Evolutionary conservation across 2,329 filamentous ascomycete species (phyloP), one percentile per base, ranked within the genome.

Genomic region (Davidsoniella australis): DNA sequence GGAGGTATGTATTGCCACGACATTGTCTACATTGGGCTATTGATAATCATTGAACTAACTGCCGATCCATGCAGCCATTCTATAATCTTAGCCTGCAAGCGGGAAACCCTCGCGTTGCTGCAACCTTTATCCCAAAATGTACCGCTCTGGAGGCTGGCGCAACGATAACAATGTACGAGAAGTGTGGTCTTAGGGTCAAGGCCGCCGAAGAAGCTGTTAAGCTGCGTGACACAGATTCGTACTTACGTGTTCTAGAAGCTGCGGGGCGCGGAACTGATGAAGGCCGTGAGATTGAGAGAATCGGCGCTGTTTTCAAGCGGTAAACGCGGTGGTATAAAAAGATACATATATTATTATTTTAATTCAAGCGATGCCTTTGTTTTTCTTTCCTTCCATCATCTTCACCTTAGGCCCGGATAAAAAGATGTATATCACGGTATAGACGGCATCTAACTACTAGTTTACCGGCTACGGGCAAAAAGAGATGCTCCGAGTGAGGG

Each of bases 191-290:
- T 78, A 70, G 86, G 41, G 75, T 82, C 24, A 87, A 85, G 65
- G 91, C 91, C 2, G 91, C 83, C 3, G 88, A 96, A 65, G 91
- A 96, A 66, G 89, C 91, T 2, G 73, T 87, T 53, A 85, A 80
- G 66, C 72, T 75, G 53, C 93, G 84, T 64, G 85, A 98, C 61
- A 68, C 76, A 45, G 80, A 80, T 57, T 68, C 80, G n/a, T 78
- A 93, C 65, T 76, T 82, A 57, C 71, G 78, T 47, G 66, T 96
- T 55, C 71, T 85, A 56, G 75, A 75, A 51, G 86, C 82, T 55
- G 87, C 85, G 14, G 82, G 78, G 5, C 76, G 77, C 47, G 75
- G 72, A 33, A 80, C 81, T 47, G 66, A 73, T 18, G 78, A 82
- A 54, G 76, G 71, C 2, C 65, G 77, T 54, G 89, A 96, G 64